phyloP scores from a whole-genome alignment of 306 rosid species.

The Oxytropis ochrocephala region DNA sequence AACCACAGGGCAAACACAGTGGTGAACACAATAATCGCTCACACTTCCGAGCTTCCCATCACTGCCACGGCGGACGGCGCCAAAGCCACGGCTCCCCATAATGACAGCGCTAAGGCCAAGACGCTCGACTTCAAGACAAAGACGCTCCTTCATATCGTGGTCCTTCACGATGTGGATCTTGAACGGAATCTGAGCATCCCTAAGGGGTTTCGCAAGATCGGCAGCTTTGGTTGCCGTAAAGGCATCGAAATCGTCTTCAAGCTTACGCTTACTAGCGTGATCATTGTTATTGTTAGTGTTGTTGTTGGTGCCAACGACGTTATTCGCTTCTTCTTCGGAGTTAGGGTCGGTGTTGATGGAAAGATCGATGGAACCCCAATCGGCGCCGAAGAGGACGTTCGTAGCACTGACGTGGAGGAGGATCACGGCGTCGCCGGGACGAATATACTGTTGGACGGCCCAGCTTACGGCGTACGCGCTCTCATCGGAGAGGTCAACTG shows the following conservation, averaged over 20 bases:
- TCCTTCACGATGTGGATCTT: constrained; percentile 99
- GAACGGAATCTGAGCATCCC: constrained; percentile 88
- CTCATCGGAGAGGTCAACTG: constrained; percentile 95
- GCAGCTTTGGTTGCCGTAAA: constrained; percentile 73
- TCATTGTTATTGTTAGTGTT: constrained; percentile 9
- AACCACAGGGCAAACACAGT: constrained; percentile 93
- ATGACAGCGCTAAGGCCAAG: constrained; percentile 92
- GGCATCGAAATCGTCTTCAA: constrained; percentile 86
- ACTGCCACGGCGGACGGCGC: constrained; percentile 69
- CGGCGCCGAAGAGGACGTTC: constrained; percentile 91
- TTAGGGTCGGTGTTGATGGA: constrained; percentile 44
- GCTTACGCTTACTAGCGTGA: constrained; percentile 35
- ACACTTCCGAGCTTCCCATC: constrained; percentile 94
- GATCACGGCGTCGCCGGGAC: constrained; percentile 93
- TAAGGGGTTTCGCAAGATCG: constrained; percentile 67
- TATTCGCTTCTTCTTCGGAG: constrained; percentile 23
- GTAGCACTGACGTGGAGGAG: constrained; percentile 99
- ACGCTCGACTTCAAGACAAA: constrained; percentile 88
- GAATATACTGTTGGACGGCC: constrained; percentile 92
- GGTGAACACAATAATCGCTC: constrained; percentile 93
- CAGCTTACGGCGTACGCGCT: constrained; percentile 90
- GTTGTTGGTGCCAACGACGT: not conserved
- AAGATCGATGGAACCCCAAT: constrained; percentile 90
- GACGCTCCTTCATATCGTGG: constrained; percentile 93
- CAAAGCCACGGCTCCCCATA: constrained; percentile 97